Evolutionary conservation across 768 basidiomycete genomes (phyloP).

Genomic region (Lanmaoa rubissima): DNA sequence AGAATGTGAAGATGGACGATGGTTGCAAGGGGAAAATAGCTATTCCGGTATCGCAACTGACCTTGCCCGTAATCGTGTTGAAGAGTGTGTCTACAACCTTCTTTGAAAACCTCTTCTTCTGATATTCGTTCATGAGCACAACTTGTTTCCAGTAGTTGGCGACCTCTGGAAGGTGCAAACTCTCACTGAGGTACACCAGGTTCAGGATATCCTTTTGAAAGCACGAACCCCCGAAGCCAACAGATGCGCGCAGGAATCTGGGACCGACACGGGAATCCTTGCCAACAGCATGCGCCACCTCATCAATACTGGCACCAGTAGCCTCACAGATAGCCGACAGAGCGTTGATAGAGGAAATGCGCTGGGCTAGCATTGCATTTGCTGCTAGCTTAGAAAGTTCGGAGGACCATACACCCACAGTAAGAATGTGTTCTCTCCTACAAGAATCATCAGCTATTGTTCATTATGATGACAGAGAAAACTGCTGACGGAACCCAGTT

Average conservation of each 20-base stretch:
- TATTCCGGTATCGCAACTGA: slow-evolving; percentile 28
- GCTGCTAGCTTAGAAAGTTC: slow-evolving; percentile 98
- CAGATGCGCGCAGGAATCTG: slow-evolving; percentile 92
- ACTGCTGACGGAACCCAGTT: slow-evolving; percentile 92
- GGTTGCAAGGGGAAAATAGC: background rate
- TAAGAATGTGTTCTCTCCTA: slow-evolving; percentile 77
- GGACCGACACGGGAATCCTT: slow-evolving; percentile 90
- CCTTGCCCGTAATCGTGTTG: slow-evolving; percentile 97
- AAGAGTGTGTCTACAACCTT: slow-evolving; percentile 96
- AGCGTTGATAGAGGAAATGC: slow-evolving; percentile 97
- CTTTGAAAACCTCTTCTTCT: slow-evolving; percentile 94
- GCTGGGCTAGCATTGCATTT: slow-evolving; percentile 99
- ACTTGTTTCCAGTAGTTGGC: slow-evolving; percentile 98
- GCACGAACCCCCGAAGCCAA: slow-evolving; percentile 97
- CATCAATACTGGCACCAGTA: slow-evolving; percentile 98
- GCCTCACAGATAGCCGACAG: slow-evolving; percentile 98
- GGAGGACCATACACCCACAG: slow-evolving; percentile 97
- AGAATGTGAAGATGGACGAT: background rate
- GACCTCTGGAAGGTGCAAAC: slow-evolving; percentile 92
- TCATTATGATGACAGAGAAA: background rate
- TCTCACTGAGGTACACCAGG: slow-evolving; percentile 95
- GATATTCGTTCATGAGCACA: slow-evolving; percentile 98
- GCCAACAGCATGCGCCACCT: slow-evolving; percentile 93
- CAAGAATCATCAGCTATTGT: slow-evolving; percentile 1
- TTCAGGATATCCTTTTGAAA: slow-evolving; percentile 99